These are phyloP conservation scores for Volvariella surrecta DNA, from an alignment of 1,284 basidiomycete genomes.

Conservation along the genomic window DNA sequence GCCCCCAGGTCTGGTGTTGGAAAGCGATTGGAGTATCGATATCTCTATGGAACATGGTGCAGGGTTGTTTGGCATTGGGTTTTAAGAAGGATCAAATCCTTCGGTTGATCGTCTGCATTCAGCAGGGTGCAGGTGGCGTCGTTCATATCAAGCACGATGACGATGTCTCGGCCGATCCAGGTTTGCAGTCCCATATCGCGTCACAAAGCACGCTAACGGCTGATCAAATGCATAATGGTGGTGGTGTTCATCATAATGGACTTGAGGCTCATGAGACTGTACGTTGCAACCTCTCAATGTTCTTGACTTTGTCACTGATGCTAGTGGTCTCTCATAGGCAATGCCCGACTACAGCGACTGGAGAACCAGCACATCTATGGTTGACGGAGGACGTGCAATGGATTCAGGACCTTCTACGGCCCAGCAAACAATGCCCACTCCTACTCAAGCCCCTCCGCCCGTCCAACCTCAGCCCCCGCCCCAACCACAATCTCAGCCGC, in stretches of 20 bases:
- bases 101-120: conserved; percentile 44
- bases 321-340: too few relatives aligned
- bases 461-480: conserved; percentile 4
- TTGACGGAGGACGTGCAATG: conserved; percentile 12
- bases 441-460: conserved; percentile 8
- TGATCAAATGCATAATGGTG: too few relatives aligned
- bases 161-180: neutral
- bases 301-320: too few relatives aligned
- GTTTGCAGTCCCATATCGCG: too few relatives aligned
- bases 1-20: conserved; percentile 61
- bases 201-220: too few relatives aligned
- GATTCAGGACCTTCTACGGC: too few relatives aligned
- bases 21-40: conserved; percentile 57
- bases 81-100: conserved; percentile 51
- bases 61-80: conserved; percentile 43
- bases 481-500: conserved; percentile 5
- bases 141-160: conserved; percentile 10
- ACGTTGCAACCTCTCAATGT: too few relatives aligned
- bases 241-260: too few relatives aligned
- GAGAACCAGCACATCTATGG: conserved; percentile 39
- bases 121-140: conserved; percentile 30
- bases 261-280: too few relatives aligned
- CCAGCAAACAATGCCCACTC: conserved; percentile 6
- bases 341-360: conserved; percentile 32
- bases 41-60: conserved; percentile 61